phyloP scores from a whole-genome alignment of 345 rosid species.

The Gossypium sturtianum region DNA sequence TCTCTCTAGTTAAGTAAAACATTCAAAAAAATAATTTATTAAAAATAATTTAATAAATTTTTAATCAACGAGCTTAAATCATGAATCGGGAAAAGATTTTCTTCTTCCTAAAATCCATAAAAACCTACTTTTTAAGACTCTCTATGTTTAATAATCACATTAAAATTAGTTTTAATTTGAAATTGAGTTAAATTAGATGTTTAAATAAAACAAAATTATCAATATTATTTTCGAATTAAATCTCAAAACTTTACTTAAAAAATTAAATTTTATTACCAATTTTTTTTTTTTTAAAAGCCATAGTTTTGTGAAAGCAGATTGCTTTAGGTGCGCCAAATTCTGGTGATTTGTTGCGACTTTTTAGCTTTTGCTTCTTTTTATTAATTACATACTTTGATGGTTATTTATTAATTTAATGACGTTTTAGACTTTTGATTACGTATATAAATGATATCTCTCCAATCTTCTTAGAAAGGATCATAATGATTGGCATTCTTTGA shows the following conservation, averaged over 20 bases:
- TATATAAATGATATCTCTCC: background rate
- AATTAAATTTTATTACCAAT: background rate
- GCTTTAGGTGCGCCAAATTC: slow-evolving; percentile 7
- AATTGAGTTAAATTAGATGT: too few species aligned
- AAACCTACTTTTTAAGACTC: too few species aligned
- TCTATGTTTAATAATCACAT: too few species aligned
- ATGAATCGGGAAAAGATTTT: too few species aligned
- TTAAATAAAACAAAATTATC: too few species aligned
- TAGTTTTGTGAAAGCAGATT: background rate
- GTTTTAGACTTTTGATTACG: background rate
- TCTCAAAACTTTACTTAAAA: background rate
- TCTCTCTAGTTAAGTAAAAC: too few species aligned
- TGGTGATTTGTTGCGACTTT: background rate
- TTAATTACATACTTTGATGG: background rate
- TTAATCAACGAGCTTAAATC: too few species aligned
- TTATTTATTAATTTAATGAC: background rate
- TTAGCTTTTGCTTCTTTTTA: slow-evolving; percentile 1
- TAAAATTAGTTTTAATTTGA: too few species aligned
- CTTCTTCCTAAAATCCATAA: too few species aligned
- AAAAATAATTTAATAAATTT: too few species aligned
- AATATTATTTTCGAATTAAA: too few species aligned
- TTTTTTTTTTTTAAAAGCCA: background rate
- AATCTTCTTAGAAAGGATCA: background rate
- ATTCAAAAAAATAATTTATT: too few species aligned
- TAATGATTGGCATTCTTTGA: slow-evolving; percentile 2